A percentile compares a stretch with the other conserved stretches of the same genome.
Conservation (phyloP, 768 basidiomycete genomes). For the Rhizopogon roseolus region DNA sequence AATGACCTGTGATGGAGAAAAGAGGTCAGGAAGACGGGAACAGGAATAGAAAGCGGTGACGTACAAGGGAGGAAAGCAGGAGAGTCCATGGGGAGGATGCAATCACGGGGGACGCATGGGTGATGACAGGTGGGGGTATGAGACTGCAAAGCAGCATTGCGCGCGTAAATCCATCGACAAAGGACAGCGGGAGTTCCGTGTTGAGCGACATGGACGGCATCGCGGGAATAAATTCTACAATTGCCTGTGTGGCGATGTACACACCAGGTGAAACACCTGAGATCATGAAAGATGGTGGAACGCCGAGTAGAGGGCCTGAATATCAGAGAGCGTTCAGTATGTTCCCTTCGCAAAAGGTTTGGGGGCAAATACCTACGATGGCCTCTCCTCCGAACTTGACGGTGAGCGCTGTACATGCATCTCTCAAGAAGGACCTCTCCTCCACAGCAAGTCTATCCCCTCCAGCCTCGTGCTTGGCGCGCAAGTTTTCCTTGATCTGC, state of each 20-base stretch:
- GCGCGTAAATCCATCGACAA: constrained; percentile 77
- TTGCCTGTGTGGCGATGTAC: constrained; percentile 55
- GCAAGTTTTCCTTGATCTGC: constrained; percentile 53
- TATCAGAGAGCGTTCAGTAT: neutral
- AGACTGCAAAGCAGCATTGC: constrained; percentile 74
- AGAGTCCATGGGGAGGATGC: constrained; percentile 73
- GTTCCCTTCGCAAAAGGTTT: neutral
- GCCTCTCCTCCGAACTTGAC: constrained; percentile 80
- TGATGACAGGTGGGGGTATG: constrained; percentile 62
- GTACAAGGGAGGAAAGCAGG: constrained; percentile 64
- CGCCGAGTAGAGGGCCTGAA: constrained; percentile 57
- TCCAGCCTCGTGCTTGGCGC: constrained; percentile 35
- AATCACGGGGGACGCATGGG: constrained; percentile 46
- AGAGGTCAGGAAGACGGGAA: neutral
- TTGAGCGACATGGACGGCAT: constrained; percentile 47
- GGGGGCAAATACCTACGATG: constrained; percentile 44
- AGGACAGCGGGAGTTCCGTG: constrained; percentile 65
- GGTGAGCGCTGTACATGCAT: constrained; percentile 50
- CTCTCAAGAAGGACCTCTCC: constrained; percentile 52
- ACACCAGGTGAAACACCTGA: constrained; percentile 62
- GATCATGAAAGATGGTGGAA: constrained; percentile 74
- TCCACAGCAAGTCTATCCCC: constrained; percentile 36
- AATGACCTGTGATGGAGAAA: constrained; percentile 39
- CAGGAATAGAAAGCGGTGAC: constrained; percentile 16
- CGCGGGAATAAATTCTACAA: constrained; percentile 56